These are phyloP conservation scores for Cephalotrichum gorgonifer DNA, from an alignment of 2,329 filamentous ascomycete genomes.

Conservation along the genomic window DNA sequence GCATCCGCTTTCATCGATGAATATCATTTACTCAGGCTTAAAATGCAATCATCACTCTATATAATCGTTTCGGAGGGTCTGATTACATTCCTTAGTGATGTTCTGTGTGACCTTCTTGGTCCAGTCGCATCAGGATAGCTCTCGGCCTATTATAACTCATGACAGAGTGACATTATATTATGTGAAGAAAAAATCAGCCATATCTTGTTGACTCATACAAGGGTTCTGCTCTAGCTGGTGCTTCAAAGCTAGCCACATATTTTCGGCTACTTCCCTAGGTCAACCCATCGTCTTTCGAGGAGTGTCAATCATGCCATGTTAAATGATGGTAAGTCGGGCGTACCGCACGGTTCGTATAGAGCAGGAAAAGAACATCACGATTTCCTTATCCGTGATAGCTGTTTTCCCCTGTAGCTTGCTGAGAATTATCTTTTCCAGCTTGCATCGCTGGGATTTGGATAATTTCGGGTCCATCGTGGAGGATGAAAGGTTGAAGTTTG, in stretches of 20 bases:
- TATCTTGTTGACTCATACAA: conserved; percentile 7
- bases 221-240: conserved; percentile 4
- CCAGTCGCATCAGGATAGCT: background rate
- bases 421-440: too few relatives aligned
- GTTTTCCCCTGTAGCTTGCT: background rate
- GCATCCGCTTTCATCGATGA: conserved; percentile 9
- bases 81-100: conserved; percentile 21
- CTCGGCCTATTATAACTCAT: conserved; percentile 3
- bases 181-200: conserved; percentile 7
- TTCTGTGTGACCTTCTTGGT: too few relatives aligned
- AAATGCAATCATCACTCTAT: conserved; percentile 8
- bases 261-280: conserved; percentile 9
- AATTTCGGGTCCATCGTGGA: conserved; percentile 8
- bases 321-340: conserved; percentile 4
- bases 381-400: too few relatives aligned
- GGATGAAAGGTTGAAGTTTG: conserved; percentile 4
- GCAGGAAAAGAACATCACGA: background rate
- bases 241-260: conserved; percentile 9
- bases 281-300: conserved; percentile 5
- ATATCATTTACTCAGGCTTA: conserved; percentile 8
- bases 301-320: conserved; percentile 7
- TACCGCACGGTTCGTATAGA: background rate
- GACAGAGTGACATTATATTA: conserved; percentile 7
- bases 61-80: conserved; percentile 13
- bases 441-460: conserved; percentile 3